phyloP scores from a whole-genome alignment of 1,284 basidiomycete genomes.

The Ceratobasidium sp. region DNA sequence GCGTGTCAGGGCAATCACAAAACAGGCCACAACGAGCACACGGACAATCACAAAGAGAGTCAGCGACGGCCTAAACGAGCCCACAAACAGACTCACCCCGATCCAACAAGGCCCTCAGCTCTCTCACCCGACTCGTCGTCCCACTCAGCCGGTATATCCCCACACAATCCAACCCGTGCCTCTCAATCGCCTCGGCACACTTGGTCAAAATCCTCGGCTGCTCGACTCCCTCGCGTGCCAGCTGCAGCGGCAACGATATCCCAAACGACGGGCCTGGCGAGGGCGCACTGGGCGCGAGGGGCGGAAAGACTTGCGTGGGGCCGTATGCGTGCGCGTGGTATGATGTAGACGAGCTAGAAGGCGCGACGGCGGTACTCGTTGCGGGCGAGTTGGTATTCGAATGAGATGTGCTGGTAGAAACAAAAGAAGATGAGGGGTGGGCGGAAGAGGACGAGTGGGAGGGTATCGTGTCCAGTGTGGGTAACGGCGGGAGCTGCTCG shows the following conservation, averaged over 20 bases:
- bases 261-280: slow-evolving; percentile 87
- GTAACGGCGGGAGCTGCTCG: slow-evolving; percentile 30
- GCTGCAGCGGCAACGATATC: slow-evolving; percentile 89
- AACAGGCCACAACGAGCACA: too few species aligned
- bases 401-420: neutral
- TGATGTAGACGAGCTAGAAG: slow-evolving; percentile 44
- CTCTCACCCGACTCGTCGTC: slow-evolving; percentile 85
- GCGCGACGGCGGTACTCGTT: neutral
- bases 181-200: slow-evolving; percentile 92
- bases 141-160: slow-evolving; percentile 96
- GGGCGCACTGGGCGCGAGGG: slow-evolving; percentile 40
- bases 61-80: neutral
- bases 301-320: slow-evolving; percentile 20
- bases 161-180: slow-evolving; percentile 80
- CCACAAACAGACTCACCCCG: slow-evolving; percentile 66
- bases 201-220: slow-evolving; percentile 89
- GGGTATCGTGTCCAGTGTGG: slow-evolving; percentile 25
- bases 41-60: neutral
- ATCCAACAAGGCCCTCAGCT: slow-evolving; percentile 85
- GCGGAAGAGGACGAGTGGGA: slow-evolving; percentile 38
- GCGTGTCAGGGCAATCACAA: too few species aligned
- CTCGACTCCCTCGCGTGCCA: slow-evolving; percentile 86
- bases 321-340: slow-evolving; percentile 25
- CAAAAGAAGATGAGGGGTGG: slow-evolving; percentile 1
- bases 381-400: neutral